These are phyloP conservation scores for Boletus nobilissimus DNA, from an alignment of 1,284 basidiomycete species.

Conservation along the genomic window DNA sequence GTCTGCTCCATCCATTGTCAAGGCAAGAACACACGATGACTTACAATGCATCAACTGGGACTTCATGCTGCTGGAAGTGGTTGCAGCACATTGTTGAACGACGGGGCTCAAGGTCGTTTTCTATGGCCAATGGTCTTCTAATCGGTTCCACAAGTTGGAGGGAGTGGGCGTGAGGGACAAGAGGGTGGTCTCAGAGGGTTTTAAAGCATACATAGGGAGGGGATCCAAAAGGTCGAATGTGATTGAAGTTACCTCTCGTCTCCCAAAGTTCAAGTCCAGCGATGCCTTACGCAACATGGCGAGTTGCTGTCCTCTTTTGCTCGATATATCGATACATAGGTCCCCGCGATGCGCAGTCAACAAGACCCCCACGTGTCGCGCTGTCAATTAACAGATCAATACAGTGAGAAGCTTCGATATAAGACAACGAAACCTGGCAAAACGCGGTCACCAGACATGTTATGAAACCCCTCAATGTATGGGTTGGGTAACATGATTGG, in stretches of 20 bases:
- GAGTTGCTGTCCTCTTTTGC: neutral
- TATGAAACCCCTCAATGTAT: neutral
- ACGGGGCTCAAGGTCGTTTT: neutral
- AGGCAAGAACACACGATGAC: neutral
- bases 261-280: neutral
- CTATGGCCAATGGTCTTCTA: neutral
- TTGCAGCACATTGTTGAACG: conserved; percentile 26
- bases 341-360: neutral
- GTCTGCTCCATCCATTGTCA: conserved; percentile 7
- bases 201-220: conserved; percentile 14
- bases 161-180: neutral
- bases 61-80: neutral
- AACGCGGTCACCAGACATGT: neutral
- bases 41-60: conserved; percentile 24
- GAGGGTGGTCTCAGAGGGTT: neutral
- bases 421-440: neutral
- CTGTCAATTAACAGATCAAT: neutral
- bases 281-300: neutral
- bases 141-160: neutral
- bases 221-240: neutral
- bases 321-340: conserved; percentile 11
- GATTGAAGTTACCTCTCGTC: neutral
- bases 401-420: neutral
- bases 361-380: neutral
- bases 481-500: neutral